Evolutionary conservation across 225 moss, liverwort and hornwort species (phyloP).

Genomic region (Bryum argenteum): DNA sequence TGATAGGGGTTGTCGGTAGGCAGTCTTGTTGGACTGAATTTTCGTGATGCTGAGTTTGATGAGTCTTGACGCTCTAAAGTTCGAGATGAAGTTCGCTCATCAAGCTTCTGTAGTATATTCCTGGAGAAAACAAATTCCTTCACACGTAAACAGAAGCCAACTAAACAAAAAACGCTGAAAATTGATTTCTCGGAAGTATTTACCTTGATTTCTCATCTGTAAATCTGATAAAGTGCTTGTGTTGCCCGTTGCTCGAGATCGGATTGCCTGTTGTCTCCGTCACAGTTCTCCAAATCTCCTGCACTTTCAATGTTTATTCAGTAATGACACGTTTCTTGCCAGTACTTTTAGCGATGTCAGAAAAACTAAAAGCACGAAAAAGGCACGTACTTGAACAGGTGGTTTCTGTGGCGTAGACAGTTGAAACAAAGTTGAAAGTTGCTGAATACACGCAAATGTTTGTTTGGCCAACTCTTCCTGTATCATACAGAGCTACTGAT

Average conservation of each 20-base stretch:
- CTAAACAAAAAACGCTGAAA: not conserved
- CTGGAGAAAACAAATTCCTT: slow-evolving; percentile 11
- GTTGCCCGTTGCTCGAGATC: slow-evolving; percentile 16
- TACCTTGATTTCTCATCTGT: slow-evolving; percentile 34
- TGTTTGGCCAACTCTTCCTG: slow-evolving; percentile 65
- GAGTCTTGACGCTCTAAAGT: slow-evolving; percentile 60
- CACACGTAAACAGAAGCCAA: slow-evolving; percentile 3
- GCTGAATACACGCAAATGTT: slow-evolving; percentile 51
- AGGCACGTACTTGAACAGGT: slow-evolving; percentile 26
- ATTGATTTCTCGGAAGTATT: not conserved
- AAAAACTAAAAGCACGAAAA: not conserved
- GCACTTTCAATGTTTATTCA: slow-evolving; percentile 19
- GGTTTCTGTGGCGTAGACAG: slow-evolving; percentile 61
- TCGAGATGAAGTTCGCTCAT: slow-evolving; percentile 40
- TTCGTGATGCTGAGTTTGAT: slow-evolving; percentile 48
- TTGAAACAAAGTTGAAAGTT: slow-evolving; percentile 60
- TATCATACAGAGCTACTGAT: not conserved
- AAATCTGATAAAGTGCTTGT: slow-evolving; percentile 17
- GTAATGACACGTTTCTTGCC: not conserved
- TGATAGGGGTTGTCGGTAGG: slow-evolving; percentile 26
- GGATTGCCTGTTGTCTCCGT: slow-evolving; percentile 46
- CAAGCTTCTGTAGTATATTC: not conserved
- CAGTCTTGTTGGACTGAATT: slow-evolving; percentile 14
- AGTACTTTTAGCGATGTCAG: not conserved
- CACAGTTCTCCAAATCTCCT: slow-evolving; percentile 62